These are phyloP conservation scores for Pichia inconspicua DNA, from an alignment of 1,139 yeast genomes.

Conservation along the genomic window DNA sequence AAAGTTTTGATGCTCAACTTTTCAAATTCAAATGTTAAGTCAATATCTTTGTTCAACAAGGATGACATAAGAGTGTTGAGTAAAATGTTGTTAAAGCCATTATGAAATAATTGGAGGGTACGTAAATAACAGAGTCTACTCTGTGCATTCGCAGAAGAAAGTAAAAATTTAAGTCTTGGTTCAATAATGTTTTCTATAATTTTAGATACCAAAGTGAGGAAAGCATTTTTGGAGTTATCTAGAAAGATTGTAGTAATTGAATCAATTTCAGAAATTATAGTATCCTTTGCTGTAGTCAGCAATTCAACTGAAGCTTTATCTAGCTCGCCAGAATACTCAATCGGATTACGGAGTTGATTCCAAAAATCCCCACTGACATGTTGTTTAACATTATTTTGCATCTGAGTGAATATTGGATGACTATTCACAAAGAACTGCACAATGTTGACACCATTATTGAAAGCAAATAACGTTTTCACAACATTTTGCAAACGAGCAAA, in stretches of 20 bases:
- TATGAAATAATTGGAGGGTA: conserved; percentile 59
- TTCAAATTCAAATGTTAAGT: conserved; percentile 54
- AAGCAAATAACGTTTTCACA: conserved; percentile 70
- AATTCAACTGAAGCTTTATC: conserved; percentile 20
- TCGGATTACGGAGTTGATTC: conserved; percentile 41
- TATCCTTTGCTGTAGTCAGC: conserved; percentile 22
- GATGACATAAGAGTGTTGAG: conserved; percentile 53
- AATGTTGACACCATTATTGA: conserved; percentile 79
- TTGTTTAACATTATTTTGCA: conserved; percentile 31
- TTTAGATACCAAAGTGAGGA: conserved; percentile 65
- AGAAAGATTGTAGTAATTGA: conserved; percentile 68
- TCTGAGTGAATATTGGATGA: conserved; percentile 60
- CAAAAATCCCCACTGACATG: conserved; percentile 31
- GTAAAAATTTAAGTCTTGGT: conserved; percentile 53
- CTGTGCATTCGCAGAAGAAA: conserved; percentile 56
- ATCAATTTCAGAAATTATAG: conserved; percentile 62
- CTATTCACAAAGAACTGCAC: conserved; percentile 78
- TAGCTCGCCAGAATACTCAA: conserved; percentile 28
- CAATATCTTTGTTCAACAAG: conserved; percentile 34
- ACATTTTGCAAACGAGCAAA: conserved; percentile 69
- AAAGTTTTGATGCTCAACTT: conserved; percentile 68
- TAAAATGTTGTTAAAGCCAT: conserved; percentile 54
- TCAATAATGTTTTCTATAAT: conserved; percentile 72
- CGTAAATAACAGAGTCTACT: conserved; percentile 74
- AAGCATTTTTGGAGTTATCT: conserved; percentile 55